phyloP scores from a whole-genome alignment of 2,329 filamentous ascomycete genomes.

The Talaromyces sp. region DNA sequence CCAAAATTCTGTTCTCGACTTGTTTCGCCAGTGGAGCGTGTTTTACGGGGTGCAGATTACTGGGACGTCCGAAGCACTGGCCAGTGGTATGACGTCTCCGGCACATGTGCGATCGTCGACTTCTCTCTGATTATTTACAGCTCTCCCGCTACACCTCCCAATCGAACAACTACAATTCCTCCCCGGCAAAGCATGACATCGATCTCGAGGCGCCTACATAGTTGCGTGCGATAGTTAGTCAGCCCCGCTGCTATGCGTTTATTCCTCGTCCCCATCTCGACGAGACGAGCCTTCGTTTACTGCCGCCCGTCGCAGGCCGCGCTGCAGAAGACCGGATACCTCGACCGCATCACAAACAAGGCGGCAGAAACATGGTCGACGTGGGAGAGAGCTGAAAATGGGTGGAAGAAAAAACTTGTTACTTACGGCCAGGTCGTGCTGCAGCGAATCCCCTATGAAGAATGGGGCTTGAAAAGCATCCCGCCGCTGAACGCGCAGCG shows the following conservation, averaged over 20 bases:
- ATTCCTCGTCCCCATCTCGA: conserved; percentile 89
- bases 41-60: not conserved
- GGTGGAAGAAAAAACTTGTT: conserved; percentile 86
- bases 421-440: conserved; percentile 81
- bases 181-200: conserved; percentile 19
- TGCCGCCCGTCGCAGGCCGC: conserved; percentile 65
- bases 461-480: conserved; percentile 96
- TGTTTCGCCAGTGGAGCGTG: not conserved
- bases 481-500: conserved; percentile 70
- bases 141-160: not conserved
- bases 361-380: conserved; percentile 73
- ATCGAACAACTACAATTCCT: not conserved
- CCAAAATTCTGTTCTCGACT: not conserved
- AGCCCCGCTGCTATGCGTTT: conserved; percentile 65
- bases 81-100: conserved; percentile 13
- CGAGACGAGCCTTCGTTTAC: conserved; percentile 84
- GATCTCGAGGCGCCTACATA: conserved; percentile 12
- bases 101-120: conserved; percentile 7
- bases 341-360: conserved; percentile 66
- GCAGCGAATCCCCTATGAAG: conserved; percentile 85
- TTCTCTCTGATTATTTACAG: not conserved
- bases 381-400: conserved; percentile 79
- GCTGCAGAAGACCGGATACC: conserved; percentile 46
- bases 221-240: conserved; percentile 10
- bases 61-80: not conserved